Conservation (phyloP, 1,139 yeast species). For the Wickerhamomyces sp. region DNA sequence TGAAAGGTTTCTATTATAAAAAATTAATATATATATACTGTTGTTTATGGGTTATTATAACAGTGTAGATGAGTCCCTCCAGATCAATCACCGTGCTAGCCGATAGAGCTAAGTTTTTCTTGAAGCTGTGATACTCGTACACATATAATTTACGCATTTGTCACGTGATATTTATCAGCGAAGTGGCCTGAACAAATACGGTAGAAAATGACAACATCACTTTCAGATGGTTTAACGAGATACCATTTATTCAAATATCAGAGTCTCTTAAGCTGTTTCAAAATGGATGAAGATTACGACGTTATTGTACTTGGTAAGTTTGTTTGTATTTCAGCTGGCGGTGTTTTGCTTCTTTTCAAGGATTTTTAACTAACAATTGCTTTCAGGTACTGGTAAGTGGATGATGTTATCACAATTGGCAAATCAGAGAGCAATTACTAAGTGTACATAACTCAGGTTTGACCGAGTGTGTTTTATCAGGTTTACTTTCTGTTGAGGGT, state of each 20-base stretch:
- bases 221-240: background rate
- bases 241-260: background rate
- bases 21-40: no score
- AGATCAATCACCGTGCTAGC: no score
- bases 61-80: no score
- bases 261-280: slow-evolving; percentile 3
- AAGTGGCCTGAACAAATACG: background rate
- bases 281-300: slow-evolving; percentile 95
- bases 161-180: no score
- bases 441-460: slow-evolving; percentile 45
- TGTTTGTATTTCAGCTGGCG: no score
- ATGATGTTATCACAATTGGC: background rate
- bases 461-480: slow-evolving; percentile 94
- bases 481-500: slow-evolving; percentile 91
- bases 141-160: no score
- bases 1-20: no score
- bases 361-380: slow-evolving; percentile 12
- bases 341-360: no score
- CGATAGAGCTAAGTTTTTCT: no score
- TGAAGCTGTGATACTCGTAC: no score
- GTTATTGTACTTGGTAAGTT: slow-evolving; percentile 69
- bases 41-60: no score
- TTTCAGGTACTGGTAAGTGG: slow-evolving; percentile 20
- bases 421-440: background rate
- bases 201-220: background rate